Evolutionary conservation across 345 rosid species (phyloP), one percentile per base, ranked within the genome.

Genomic region (Brassica incana): DNA sequence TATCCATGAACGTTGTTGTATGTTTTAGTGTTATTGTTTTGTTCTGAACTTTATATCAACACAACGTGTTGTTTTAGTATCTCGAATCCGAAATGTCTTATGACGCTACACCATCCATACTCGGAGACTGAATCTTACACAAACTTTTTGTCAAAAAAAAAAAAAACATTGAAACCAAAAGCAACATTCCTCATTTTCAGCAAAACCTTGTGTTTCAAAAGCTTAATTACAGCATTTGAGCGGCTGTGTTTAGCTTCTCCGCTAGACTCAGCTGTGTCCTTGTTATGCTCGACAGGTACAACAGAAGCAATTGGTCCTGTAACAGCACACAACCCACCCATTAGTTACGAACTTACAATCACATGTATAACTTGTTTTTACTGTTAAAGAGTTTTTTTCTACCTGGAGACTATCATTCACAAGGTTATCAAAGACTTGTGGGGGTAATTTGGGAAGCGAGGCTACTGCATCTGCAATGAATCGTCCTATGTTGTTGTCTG

Each of bases 261-360:
- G 97, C 99, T 77, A 93, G 73, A 83, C 93, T 86, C 73, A 93
- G 88, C 81, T 91, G 99, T 76, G 99, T 95, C 84, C 98, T 91
- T 8, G 91, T 87, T 84, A 95, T 88, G 90, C 97, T 91, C 18
- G 99, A 88, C 75, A 95, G 84, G 74, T 93, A 93, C 38, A 95
- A 86, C 84, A 95, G 74, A 25, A 95, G 86, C 78, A 95, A 81
- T 59, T 91, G 90, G 78, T 95, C 98, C 98, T 93, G 88, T 14
- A 54, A 65, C 6, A 74, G 72, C 14, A 66, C 18, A 23, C 33
- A 33, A 59, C 36, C 48, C 52, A 72, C 36, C 25, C 56, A 38
- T 81, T 50, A 81, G 67, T 25, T 40, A 60, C 32, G 32, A 27
- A 0, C 0, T 43, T 3, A 10, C 3, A 12, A 38, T 38, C 43